Percentiles rank a stretch among this genome's conserved stretches.
These are phyloP conservation scores for Chalciporus piperatus DNA, from an alignment of 768 basidiomycete species.

Conservation along the genomic window DNA sequence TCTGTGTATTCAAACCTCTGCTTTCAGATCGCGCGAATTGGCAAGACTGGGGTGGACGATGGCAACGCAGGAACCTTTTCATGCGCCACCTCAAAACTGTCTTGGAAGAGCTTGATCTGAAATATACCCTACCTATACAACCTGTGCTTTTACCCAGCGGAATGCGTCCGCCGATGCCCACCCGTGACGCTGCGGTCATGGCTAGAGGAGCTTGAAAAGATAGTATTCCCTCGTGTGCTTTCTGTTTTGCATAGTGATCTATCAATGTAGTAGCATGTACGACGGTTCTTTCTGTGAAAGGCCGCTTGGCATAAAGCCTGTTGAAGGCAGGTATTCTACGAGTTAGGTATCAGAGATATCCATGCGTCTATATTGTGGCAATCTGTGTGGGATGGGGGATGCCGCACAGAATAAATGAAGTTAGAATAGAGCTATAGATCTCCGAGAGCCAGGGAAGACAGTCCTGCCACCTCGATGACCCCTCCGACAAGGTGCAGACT, in stretches of 20 bases:
- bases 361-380: slow-evolving; percentile 3
- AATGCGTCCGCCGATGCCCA: not conserved
- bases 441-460: slow-evolving; percentile 68
- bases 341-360: slow-evolving; percentile 7
- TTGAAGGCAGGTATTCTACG: slow-evolving; percentile 34
- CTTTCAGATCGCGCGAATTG: slow-evolving; percentile 69
- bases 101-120: slow-evolving; percentile 71
- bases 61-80: slow-evolving; percentile 69
- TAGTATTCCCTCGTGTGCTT: not conserved
- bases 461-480: slow-evolving; percentile 83
- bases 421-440: slow-evolving; percentile 13
- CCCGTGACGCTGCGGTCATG: slow-evolving; percentile 5
- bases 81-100: slow-evolving; percentile 72
- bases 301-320: slow-evolving; percentile 21
- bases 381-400: not conserved
- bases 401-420: not conserved
- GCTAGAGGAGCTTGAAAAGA: slow-evolving; percentile 9
- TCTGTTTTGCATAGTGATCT: not conserved
- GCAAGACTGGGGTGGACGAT: slow-evolving; percentile 86
- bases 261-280: not conserved
- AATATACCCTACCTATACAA: slow-evolving; percentile 70
- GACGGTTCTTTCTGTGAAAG: not conserved
- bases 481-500: slow-evolving; percentile 95
- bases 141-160: slow-evolving; percentile 54
- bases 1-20: not conserved